Conservation (phyloP, 306 rosid species). For the Sicyos baderoa region DNA sequence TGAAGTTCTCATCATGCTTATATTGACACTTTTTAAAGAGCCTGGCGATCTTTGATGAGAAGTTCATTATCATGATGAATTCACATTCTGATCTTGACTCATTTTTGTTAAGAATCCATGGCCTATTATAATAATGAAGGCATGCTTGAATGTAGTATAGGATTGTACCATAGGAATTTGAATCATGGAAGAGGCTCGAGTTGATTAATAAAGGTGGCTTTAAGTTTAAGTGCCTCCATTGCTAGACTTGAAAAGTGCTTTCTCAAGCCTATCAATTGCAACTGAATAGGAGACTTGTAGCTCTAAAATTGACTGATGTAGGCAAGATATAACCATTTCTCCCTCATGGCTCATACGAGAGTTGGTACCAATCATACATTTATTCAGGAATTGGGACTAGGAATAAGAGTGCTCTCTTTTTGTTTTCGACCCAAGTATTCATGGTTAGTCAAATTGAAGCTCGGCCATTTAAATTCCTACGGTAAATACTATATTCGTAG, state of each 20-base stretch:
- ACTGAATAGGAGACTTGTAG: not conserved
- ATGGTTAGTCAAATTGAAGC: slow-evolving; percentile 6
- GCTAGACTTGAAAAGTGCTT: not conserved
- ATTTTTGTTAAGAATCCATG: not conserved
- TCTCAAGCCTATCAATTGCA: not conserved
- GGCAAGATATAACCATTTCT: not conserved
- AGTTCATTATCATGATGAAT: not conserved
- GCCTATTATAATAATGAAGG: not conserved
- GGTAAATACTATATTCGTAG: no score
- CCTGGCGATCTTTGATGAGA: slow-evolving; percentile 1
- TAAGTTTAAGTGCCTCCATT: not conserved
- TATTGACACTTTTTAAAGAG: not conserved
- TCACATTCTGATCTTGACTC: not conserved
- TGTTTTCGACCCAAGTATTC: not conserved
- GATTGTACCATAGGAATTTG: not conserved
- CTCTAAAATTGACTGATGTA: not conserved
- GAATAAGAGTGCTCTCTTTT: not conserved
- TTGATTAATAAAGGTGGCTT: not conserved
- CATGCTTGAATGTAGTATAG: not conserved
- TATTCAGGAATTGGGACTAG: not conserved
- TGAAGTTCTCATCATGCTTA: not conserved
- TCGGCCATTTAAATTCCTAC: not conserved
- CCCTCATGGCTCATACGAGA: not conserved
- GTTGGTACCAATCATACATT: not conserved
- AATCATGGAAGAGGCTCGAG: not conserved